Evolutionary conservation across 108 stramenopile species (phyloP).

Genomic region (Fistulifera pelliculosa): DNA sequence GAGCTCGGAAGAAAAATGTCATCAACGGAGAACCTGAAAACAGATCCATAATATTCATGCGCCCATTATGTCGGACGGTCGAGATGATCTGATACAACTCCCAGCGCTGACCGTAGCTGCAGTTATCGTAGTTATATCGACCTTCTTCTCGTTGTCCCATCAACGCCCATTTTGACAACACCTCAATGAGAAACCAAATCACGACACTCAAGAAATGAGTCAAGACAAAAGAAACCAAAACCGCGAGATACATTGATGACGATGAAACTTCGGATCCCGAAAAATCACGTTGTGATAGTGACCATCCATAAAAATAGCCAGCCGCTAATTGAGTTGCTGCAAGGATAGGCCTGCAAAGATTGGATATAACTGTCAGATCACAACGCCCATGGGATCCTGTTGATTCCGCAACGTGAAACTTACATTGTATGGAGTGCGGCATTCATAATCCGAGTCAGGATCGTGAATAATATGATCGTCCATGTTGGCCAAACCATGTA

Average conservation of each 20-base stretch:
- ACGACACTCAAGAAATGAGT: slow-evolving; percentile 21
- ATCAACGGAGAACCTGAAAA: slow-evolving; percentile 33
- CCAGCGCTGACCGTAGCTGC: slow-evolving; percentile 45
- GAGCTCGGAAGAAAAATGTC: slow-evolving; percentile 22
- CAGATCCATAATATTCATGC: slow-evolving; percentile 26
- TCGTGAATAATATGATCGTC: slow-evolving; percentile 26
- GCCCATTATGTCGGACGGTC: slow-evolving; percentile 20
- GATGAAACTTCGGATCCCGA: slow-evolving; percentile 6
- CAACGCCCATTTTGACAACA: slow-evolving; percentile 42
- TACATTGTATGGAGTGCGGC: slow-evolving; percentile 14
- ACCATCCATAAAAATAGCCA: slow-evolving; percentile 27
- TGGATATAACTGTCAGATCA: too few species aligned
- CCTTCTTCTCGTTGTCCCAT: slow-evolving; percentile 41
- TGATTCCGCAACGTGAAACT: too few species aligned
- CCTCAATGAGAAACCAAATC: slow-evolving; percentile 29
- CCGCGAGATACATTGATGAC: slow-evolving; percentile 3
- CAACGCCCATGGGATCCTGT: too few species aligned
- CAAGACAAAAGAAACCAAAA: slow-evolving; percentile 19
- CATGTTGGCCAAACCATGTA: slow-evolving; percentile 44
- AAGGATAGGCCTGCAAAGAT: slow-evolving; percentile 20
- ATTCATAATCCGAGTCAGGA: slow-evolving; percentile 16
- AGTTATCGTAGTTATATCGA: slow-evolving; percentile 39
- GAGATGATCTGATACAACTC: slow-evolving; percentile 41
- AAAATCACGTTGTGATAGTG: slow-evolving; percentile 12
- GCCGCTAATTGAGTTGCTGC: slow-evolving; percentile 26